phyloP scores from a whole-genome alignment of 106 monocot species.

The Amphibolis antarctica region DNA sequence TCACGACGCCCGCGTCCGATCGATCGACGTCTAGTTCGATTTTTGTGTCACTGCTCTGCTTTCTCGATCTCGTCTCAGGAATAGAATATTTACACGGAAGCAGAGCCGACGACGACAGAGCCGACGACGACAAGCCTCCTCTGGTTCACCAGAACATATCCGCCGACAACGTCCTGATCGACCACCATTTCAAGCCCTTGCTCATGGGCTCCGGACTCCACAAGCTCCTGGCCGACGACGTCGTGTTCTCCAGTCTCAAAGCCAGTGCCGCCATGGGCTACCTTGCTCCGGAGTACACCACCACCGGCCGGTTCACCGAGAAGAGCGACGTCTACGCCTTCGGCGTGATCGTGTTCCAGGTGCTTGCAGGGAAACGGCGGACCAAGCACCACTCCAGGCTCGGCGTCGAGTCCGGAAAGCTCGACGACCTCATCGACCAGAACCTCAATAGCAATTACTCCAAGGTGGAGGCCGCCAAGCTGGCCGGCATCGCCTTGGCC shows the following conservation, averaged over 20 bases:
- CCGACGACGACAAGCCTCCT: constrained; percentile 48
- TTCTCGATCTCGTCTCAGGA: constrained; percentile 18
- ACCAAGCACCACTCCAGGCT: constrained; percentile 28
- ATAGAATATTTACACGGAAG: constrained; percentile 59
- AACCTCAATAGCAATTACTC: constrained; percentile 38
- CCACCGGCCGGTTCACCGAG: constrained; percentile 51
- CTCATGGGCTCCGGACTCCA: constrained; percentile 50
- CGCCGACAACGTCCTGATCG: constrained; percentile 51
- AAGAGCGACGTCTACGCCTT: constrained; percentile 77
- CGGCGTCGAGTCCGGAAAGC: constrained; percentile 20
- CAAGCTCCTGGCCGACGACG: constrained; percentile 56
- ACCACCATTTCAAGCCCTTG: constrained; percentile 44
- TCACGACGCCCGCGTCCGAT: too few species aligned
- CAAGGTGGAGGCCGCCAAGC: constrained; percentile 42
- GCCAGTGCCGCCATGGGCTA: constrained; percentile 40
- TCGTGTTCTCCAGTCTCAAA: constrained; percentile 60
- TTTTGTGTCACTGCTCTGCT: too few species aligned
- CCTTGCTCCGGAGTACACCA: constrained; percentile 30
- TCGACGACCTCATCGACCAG: constrained; percentile 45
- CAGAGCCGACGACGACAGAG: too few species aligned
- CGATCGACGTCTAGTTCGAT: too few species aligned
- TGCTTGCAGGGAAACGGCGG: constrained; percentile 40
- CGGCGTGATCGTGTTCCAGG: constrained; percentile 50
- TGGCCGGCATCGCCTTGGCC: constrained; percentile 31
- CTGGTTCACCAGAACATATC: constrained; percentile 74